Percentiles rank a stretch among this genome's conserved stretches.
Conservation (phyloP, 2,329 filamentous ascomycete genomes). For the Paraphoma sp. region DNA sequence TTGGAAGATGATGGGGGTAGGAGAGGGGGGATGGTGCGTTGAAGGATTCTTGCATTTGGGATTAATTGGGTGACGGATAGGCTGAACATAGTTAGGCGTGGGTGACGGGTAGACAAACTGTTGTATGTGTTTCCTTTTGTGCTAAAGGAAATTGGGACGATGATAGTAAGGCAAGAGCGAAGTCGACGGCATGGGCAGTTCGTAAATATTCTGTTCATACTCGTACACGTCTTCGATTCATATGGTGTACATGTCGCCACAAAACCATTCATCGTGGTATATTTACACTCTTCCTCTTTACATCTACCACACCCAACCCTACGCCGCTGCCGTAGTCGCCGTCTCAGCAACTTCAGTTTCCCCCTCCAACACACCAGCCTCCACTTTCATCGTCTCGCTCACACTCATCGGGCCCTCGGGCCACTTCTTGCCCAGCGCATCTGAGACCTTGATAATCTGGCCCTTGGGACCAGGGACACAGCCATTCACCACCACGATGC, state of each 20-base stretch:
- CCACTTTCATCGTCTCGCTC: conserved; percentile 24
- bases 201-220: neutral
- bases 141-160: too few relatives aligned
- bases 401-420: conserved; percentile 56
- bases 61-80: too few relatives aligned
- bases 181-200: neutral
- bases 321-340: conserved; percentile 3
- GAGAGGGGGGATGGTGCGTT: too few relatives aligned
- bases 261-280: neutral
- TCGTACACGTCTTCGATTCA: neutral
- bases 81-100: too few relatives aligned
- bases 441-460: conserved; percentile 82
- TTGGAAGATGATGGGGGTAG: neutral
- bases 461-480: conserved; percentile 88
- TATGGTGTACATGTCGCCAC: neutral
- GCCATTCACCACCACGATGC: conserved; percentile 85
- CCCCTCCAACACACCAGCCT: conserved; percentile 6
- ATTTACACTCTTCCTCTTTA: neutral
- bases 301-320: neutral
- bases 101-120: too few relatives aligned
- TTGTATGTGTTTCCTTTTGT: too few relatives aligned
- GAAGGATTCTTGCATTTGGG: too few relatives aligned
- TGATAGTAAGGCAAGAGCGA: too few relatives aligned
- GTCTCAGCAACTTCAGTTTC: conserved; percentile 13
- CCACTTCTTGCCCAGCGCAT: conserved; percentile 88